Evolutionary conservation across 306 rosid genomes (phyloP), one percentile per base, ranked within the genome.

Genomic region (Cucurbita ficifolia): DNA sequence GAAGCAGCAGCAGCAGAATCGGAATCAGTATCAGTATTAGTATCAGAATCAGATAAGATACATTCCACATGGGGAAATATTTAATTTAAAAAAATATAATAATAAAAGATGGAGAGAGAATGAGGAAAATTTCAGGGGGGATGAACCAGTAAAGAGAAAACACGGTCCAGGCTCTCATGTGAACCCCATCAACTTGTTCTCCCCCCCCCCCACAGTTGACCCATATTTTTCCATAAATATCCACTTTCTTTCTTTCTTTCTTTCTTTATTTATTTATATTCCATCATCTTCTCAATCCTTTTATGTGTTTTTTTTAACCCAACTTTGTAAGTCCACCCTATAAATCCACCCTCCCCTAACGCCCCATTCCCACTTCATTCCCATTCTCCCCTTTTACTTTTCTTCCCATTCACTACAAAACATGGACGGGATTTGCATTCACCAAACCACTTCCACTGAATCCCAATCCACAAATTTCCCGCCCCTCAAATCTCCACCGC

Each of bases 81-180:
- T 8, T 10, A 3, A 46, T 12, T 48, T 10, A 48, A 46, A n/a
- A n/a, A 6, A 14, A 48, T 17, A 10, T 18, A 35, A 0, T 7
- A 18, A 3, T 10, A 6, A 9, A 29, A 71, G 58, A 75, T n/a
- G 40, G 79, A 82, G 74, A 73, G 77, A 57, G 70, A 80, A 76
- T 76, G 86, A 83, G 84, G 86, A 85, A 73, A 78, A 81, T 33
- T 33, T 79, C 96, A 85, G 95, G 96, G 98, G 97, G 97, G 97
- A 94, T 94, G 97, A 84, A 94, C 89, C 79, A 29, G 3, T 82
- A 69, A 74, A 72, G 39, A 57, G 39, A 65, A 83, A 76, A 81
- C 81, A 76, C 80, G 92, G 87, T 87, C 94, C 91, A 86, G 87
- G 78, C 81, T 90, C 81, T 90, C 94, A 86, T 90, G 94, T 88